Evolutionary conservation across 2,329 filamentous ascomycete genomes (phyloP).

Genomic region (Chrysoporthe austroafricana): DNA sequence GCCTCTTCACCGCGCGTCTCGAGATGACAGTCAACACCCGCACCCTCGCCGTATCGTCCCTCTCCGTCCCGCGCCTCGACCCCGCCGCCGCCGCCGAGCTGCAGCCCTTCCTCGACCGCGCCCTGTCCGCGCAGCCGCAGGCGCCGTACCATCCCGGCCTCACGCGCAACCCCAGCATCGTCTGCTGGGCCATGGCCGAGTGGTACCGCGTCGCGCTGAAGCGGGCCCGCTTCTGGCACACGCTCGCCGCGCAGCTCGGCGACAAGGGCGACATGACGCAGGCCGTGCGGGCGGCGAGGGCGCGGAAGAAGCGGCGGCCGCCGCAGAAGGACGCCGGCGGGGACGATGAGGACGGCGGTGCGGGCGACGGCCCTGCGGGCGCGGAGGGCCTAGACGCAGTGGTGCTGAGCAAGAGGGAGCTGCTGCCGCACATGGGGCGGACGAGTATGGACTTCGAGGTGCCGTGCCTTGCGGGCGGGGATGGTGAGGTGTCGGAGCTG

Average conservation of each 20-base stretch:
- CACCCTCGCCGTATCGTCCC: slow-evolving; percentile 52
- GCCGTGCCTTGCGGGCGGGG: slow-evolving; percentile 40
- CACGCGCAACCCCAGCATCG: slow-evolving; percentile 59
- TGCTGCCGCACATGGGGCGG: slow-evolving; percentile 59
- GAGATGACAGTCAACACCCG: slow-evolving; percentile 62
- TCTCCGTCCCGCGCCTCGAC: slow-evolving; percentile 60
- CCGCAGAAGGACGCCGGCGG: slow-evolving; percentile 16
- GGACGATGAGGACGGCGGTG: slow-evolving; percentile 32
- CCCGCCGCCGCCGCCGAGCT: slow-evolving; percentile 63
- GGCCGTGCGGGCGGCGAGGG: slow-evolving; percentile 39
- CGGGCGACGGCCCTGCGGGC: slow-evolving; percentile 22
- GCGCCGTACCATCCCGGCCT: slow-evolving; percentile 44
- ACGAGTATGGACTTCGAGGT: slow-evolving; percentile 56
- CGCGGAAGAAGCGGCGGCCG: slow-evolving; percentile 32
- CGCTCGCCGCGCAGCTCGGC: slow-evolving; percentile 53
- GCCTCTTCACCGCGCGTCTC: slow-evolving; percentile 61
- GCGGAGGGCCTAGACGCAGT: slow-evolving; percentile 14
- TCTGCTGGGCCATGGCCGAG: slow-evolving; percentile 70
- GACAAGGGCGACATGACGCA: slow-evolving; percentile 38
- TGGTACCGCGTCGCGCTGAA: slow-evolving; percentile 66
- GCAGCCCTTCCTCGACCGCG: slow-evolving; percentile 52
- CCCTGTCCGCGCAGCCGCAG: slow-evolving; percentile 37
- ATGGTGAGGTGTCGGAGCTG: slow-evolving; percentile 45
- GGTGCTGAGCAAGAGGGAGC: slow-evolving; percentile 41
- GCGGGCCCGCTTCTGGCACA: slow-evolving; percentile 66